phyloP scores from a whole-genome alignment of 345 rosid species.

The Eucalyptus virginea region DNA sequence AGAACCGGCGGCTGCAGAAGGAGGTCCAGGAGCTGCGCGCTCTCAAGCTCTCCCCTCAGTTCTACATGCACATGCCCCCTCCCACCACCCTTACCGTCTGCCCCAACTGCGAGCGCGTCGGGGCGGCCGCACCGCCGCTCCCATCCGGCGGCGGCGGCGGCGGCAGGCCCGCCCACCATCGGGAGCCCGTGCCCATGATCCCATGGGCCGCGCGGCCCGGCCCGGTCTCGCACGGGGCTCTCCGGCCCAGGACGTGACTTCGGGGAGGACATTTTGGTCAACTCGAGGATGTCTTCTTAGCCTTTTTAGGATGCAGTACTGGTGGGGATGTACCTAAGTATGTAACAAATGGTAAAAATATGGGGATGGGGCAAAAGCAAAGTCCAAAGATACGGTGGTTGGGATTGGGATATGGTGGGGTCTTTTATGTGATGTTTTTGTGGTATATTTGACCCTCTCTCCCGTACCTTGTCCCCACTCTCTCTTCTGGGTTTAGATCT shows the following conservation, averaged over 20 bases:
- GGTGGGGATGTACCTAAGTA: neutral
- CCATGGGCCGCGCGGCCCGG: neutral
- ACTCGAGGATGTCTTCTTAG: neutral
- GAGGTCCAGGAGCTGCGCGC: constrained; percentile 94
- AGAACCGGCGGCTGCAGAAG: constrained; percentile 90
- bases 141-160: neutral
- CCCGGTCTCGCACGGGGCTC: neutral
- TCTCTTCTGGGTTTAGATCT: neutral
- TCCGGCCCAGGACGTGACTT: neutral
- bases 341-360: neutral
- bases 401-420: neutral
- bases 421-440: neutral
- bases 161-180: neutral
- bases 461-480: neutral
- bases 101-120: constrained; percentile 93
- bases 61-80: constrained; percentile 99
- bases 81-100: constrained; percentile 99
- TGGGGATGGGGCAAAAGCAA: neutral
- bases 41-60: constrained; percentile 89
- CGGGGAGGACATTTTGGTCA: neutral
- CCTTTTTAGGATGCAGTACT: neutral
- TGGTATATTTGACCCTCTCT: neutral
- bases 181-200: neutral
- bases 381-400: neutral
- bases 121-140: constrained; percentile 30